Conservation (phyloP, 164 flowering plant genomes). For the Umbellularia californica region DNA sequence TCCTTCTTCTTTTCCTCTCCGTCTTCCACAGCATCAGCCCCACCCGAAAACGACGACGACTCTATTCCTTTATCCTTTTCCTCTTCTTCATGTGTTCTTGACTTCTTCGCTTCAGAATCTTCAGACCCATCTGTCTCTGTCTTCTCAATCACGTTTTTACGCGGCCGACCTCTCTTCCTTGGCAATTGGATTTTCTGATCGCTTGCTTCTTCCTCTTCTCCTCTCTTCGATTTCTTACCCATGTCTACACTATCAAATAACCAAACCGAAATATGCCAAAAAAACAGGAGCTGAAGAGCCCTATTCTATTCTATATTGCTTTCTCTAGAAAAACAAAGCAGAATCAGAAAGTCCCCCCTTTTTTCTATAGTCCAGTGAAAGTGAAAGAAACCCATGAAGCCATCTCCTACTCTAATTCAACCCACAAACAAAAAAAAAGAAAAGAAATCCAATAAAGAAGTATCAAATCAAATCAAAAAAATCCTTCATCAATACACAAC, state of each 20-base stretch:
- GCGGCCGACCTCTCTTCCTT: neutral
- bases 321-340: neutral
- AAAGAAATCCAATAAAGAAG: no score
- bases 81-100: neutral
- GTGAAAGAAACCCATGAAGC: no score
- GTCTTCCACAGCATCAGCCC: neutral
- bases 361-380: neutral
- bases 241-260: neutral
- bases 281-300: neutral
- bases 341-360: neutral
- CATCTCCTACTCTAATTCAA: neutral
- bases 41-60: neutral
- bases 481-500: neutral
- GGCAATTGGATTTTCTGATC: neutral
- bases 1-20: neutral
- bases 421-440: neutral
- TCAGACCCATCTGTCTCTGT: neutral
- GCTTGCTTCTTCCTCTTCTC: neutral
- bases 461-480: neutral
- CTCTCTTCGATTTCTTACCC: neutral
- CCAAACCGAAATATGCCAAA: neutral
- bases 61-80: neutral
- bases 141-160: neutral
- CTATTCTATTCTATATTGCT: neutral
- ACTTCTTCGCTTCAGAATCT: neutral